Percentiles rank a stretch among this genome's conserved stretches.
These are phyloP conservation scores for Tolypocladium amazonense DNA, from an alignment of 2,329 filamentous ascomycete species.

Conservation along the genomic window DNA sequence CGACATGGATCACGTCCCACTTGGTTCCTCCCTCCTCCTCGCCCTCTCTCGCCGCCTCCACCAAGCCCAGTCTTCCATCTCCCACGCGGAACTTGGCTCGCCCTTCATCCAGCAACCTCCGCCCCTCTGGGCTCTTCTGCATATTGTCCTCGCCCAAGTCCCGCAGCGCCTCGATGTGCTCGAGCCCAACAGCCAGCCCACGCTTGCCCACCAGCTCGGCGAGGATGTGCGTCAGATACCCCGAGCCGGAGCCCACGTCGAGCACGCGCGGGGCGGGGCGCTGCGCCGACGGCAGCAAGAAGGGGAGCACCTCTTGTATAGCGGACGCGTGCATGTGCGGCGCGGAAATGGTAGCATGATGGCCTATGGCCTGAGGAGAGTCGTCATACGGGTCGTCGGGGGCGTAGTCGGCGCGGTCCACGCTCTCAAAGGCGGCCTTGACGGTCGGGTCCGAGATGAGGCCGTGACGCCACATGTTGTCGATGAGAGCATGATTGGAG, in stretches of 20 bases:
- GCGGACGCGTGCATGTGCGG: conserved; percentile 52
- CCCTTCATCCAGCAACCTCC: conserved; percentile 48
- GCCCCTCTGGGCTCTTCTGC: conserved; percentile 48
- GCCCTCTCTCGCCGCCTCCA: conserved; percentile 31
- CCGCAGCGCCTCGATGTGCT: conserved; percentile 58
- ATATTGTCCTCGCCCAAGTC: conserved; percentile 57
- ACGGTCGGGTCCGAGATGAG: conserved; percentile 66
- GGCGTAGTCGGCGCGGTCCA: conserved; percentile 81
- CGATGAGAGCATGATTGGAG: conserved; percentile 64
- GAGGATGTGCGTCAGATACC: conserved; percentile 81
- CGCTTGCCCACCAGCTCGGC: conserved; percentile 58
- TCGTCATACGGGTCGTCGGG: conserved; percentile 58
- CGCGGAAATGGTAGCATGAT: conserved; percentile 45
- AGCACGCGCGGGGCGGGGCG: conserved; percentile 43
- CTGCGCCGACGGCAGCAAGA: conserved; percentile 20
- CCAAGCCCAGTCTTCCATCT: conserved; percentile 60
- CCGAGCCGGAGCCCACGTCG: conserved; percentile 66
- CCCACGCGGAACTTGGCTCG: conserved; percentile 63
- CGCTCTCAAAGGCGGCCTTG: conserved; percentile 73
- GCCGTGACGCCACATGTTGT: conserved; percentile 61
- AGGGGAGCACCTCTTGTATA: conserved; percentile 36
- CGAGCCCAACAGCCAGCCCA: conserved; percentile 55
- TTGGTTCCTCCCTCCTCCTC: conserved; percentile 38
- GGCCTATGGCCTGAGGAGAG: conserved; percentile 43
- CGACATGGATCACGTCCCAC: conserved; percentile 94